Evolutionary conservation across 768 basidiomycete species (phyloP).

Genomic region (Rhizopogon roseolus): DNA sequence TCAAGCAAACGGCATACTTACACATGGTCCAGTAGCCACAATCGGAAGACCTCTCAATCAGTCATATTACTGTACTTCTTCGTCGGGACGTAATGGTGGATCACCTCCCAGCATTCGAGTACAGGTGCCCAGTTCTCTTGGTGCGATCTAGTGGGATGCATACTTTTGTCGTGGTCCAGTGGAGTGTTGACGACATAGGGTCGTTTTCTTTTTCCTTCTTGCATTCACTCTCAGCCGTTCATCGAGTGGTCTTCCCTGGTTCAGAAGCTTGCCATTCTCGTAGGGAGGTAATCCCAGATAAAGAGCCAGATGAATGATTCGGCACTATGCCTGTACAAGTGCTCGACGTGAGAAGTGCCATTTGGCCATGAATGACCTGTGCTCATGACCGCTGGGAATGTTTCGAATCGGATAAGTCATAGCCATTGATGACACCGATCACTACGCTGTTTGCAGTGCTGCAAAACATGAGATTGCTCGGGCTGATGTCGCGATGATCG

Average conservation of each 20-base stretch:
- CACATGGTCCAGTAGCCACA: too few species aligned
- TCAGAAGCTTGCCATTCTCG: not conserved
- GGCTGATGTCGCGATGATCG: too few species aligned
- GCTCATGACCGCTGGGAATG: constrained; percentile 4
- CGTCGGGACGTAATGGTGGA: too few species aligned
- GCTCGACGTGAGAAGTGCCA: constrained; percentile 16
- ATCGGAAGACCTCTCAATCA: too few species aligned
- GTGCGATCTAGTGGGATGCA: not conserved
- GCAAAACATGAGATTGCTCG: too few species aligned
- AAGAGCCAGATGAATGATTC: constrained; percentile 4
- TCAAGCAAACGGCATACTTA: too few species aligned
- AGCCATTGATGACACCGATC: constrained; percentile 24
- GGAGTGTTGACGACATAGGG: not conserved
- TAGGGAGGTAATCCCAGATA: not conserved
- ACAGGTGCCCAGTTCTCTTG: not conserved
- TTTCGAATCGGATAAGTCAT: constrained; percentile 18
- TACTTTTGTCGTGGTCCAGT: not conserved
- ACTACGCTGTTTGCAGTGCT: not conserved
- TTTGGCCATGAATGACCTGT: constrained; percentile 30
- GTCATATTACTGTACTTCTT: too few species aligned
- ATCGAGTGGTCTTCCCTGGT: not conserved
- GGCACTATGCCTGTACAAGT: not conserved
- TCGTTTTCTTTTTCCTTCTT: not conserved
- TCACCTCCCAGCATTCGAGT: not conserved
- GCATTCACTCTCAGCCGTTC: not conserved